Evolutionary conservation across 2,329 filamentous ascomycete genomes (phyloP).

Genomic region (Sordariomycetes sp.): DNA sequence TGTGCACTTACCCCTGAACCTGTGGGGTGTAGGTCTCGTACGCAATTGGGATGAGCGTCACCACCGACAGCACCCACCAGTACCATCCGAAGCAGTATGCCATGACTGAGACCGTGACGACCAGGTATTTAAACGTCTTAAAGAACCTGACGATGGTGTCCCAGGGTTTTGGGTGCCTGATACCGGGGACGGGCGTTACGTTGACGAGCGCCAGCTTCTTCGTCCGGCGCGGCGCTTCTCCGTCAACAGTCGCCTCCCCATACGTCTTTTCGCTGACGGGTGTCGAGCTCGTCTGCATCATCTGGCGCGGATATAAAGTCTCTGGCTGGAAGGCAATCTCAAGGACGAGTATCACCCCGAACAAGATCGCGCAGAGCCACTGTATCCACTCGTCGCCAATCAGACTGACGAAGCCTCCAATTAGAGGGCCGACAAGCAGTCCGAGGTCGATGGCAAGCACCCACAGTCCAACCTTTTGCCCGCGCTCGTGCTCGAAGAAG

Average conservation of each 20-base stretch:
- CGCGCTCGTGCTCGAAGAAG: conserved; percentile 49
- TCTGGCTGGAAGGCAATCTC: conserved; percentile 43
- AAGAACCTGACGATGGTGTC: conserved; percentile 34
- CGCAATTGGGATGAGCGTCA: conserved; percentile 42
- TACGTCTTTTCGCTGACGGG: conserved; percentile 7
- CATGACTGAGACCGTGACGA: conserved; percentile 33
- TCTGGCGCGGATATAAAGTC: conserved; percentile 43
- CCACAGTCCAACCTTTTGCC: conserved; percentile 46
- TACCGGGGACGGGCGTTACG: conserved; percentile 33
- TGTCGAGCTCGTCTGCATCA: conserved; percentile 27
- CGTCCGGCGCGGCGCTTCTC: conserved; percentile 17
- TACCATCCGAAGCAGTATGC: conserved; percentile 46
- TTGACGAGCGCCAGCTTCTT: conserved; percentile 34
- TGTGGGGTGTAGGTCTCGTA: conserved; percentile 37
- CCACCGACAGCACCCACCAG: conserved; percentile 45
- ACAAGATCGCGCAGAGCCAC: conserved; percentile 45
- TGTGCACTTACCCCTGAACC: conserved; percentile 30
- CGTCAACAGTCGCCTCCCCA: conserved; percentile 7
- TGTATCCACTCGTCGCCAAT: conserved; percentile 40
- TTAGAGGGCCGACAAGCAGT: conserved; percentile 29
- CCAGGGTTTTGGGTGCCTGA: conserved; percentile 40
- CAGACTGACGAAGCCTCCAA: conserved; percentile 42
- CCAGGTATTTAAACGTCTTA: conserved; percentile 34
- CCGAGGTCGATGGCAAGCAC: conserved; percentile 46
- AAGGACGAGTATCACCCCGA: conserved; percentile 34